Evolutionary conservation across 176 grass and related monocot genomes (phyloP), one percentile per base, ranked within the genome.

Genomic region (Leersia perrieri): DNA sequence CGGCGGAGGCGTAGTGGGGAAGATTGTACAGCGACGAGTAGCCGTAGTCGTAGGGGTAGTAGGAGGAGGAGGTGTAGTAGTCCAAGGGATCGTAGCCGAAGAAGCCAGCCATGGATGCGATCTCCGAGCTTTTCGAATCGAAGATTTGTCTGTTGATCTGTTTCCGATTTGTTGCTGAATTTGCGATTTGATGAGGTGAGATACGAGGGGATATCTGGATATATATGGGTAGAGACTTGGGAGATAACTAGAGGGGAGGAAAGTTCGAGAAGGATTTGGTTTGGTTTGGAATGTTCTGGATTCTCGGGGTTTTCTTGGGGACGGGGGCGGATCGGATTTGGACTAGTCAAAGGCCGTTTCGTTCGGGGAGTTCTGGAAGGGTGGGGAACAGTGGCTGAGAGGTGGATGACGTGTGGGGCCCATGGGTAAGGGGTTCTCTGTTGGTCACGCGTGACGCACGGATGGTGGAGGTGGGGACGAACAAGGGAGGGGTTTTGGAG

Each of bases 61-160:
- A 12, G 33, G 78, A 57, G 32, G 73, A 63, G 13, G 73, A 5
- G 79, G 74, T 0, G 80, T 66, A 60, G 86, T 73, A 60, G 74
- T 83, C 80, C 60, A 60, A 60, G 35, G 83, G 83, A 8, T 79
- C 75, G 67, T 85, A 79, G 1, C n/a, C 26, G 58, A 85, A 79
- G 40, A 72, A 70, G 0, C 87, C 45, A 49, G 49, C 70, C 87
- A 89, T 84, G 22, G 86, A n/a, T 9, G 35, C 11, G 62, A n/a
- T 22, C 49, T 53, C 45, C 16, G 49, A 53, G 45, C 45, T 20
- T 34, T 58, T 34, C n/a, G n/a, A n/a, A n/a, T n/a, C n/a, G n/a
- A n/a, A n/a, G n/a, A 34, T 1, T 5, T 3, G 58, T 7, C 10
- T 23, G 7, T n/a, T 33, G 33, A 11, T 70, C 41, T 20, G 9